A percentile compares a stretch with the other conserved stretches of the same genome.
These are phyloP conservation scores for Arthrinium phaeospermum DNA, from an alignment of 2,329 filamentous ascomycete genomes.

Conservation along the genomic window DNA sequence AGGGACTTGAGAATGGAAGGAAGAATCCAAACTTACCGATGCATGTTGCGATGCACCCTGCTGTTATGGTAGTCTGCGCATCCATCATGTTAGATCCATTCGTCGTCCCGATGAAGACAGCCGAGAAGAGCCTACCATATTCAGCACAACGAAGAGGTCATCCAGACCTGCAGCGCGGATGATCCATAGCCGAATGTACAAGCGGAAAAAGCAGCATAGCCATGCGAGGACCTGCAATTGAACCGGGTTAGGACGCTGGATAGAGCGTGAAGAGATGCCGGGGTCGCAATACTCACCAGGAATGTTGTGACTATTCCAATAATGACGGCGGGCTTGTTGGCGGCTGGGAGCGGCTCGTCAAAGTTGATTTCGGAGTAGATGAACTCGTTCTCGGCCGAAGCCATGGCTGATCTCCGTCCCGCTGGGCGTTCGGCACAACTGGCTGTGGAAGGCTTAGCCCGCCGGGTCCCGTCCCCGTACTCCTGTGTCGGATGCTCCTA, in stretches of 20 bases:
- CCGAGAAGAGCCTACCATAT: conserved; percentile 6
- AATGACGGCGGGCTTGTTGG: conserved; percentile 1
- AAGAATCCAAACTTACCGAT: conserved; percentile 17
- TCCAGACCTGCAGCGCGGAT: conserved; percentile 14
- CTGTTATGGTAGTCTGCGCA: conserved; percentile 30
- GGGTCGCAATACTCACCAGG: neutral
- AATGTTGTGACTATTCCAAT: conserved; percentile 2
- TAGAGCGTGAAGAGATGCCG: neutral
- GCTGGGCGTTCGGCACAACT: neutral
- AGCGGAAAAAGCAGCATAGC: conserved; percentile 4
- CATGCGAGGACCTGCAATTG: conserved; percentile 7
- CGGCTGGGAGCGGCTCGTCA: neutral
- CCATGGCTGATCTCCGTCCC: neutral
- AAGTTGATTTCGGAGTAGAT: conserved; percentile 7
- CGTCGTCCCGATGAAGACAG: neutral
- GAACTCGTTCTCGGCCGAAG: conserved; percentile 12
- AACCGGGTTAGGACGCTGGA: neutral
- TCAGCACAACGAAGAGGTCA: conserved; percentile 16
- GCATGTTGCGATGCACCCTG: conserved; percentile 31
- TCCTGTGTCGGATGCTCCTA: neutral
- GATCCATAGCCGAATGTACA: conserved; percentile 18
- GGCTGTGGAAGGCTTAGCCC: neutral
- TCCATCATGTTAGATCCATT: neutral
- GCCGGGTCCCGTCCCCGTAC: neutral
- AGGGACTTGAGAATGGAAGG: neutral